These are phyloP conservation scores for Phytophthora sp. DNA, from an alignment of 352 stramenopile genomes.

Conservation along the genomic window DNA sequence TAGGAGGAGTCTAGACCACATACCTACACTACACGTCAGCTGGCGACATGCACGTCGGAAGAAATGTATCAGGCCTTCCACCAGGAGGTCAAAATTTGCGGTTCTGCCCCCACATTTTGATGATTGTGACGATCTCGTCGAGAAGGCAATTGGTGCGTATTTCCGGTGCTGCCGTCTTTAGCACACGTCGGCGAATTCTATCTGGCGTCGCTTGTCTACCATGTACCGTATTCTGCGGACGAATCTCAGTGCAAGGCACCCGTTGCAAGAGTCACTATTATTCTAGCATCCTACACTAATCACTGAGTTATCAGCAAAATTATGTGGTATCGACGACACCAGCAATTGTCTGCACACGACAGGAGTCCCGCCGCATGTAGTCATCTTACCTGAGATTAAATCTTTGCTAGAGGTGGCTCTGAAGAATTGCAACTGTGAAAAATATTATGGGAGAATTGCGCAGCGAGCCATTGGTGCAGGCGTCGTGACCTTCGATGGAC, in stretches of 20 bases:
- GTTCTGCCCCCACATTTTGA: conserved; percentile 31
- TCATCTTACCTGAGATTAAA: conserved; percentile 22
- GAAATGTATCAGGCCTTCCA: conserved; percentile 22
- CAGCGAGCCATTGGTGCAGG: conserved; percentile 20
- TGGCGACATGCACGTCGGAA: too few relatives aligned
- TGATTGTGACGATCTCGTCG: background rate
- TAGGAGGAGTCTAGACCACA: conserved; percentile 28
- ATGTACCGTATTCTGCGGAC: background rate
- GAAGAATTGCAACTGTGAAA: conserved; percentile 3
- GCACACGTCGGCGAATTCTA: conserved; percentile 16
- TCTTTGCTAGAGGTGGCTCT: background rate
- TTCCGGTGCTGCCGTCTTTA: conserved; percentile 10
- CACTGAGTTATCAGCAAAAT: background rate
- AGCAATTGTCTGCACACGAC: conserved; percentile 11
- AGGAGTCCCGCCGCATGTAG: conserved; percentile 21
- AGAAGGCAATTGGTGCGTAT: conserved; percentile 10
- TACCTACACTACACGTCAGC: conserved; percentile 29
- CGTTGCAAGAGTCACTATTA: conserved; percentile 6
- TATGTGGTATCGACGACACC: conserved; percentile 2
- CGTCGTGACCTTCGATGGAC: conserved; percentile 16
- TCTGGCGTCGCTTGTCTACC: conserved; percentile 17
- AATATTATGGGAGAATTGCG: conserved; percentile 18
- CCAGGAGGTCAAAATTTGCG: conserved; percentile 19
- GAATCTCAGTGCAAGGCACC: background rate
- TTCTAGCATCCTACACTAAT: conserved; percentile 11